Percentiles rank a stretch among this genome's conserved stretches.
Conservation (phyloP, 108 stramenopile genomes). For the Asterionellopsis glacialis region DNA sequence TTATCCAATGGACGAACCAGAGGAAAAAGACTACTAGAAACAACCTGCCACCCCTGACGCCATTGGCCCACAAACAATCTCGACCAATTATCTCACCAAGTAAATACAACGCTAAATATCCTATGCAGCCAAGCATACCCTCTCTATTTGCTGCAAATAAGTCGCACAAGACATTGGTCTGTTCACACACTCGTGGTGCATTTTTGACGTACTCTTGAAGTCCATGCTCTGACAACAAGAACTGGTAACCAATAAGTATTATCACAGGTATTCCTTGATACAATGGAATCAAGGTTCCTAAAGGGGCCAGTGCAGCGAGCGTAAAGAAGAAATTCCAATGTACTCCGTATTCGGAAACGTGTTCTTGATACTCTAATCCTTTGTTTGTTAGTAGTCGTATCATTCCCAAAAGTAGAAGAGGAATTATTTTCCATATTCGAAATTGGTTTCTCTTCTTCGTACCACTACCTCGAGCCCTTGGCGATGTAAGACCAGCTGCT, state of each 20-base stretch:
- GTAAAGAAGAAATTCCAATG: slow-evolving; percentile 99
- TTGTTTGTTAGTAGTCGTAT: slow-evolving; percentile 67
- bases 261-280: slow-evolving; percentile 16
- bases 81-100: slow-evolving; percentile 55
- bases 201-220: slow-evolving; percentile 70
- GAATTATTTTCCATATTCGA: slow-evolving; percentile 37
- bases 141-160: slow-evolving; percentile 82
- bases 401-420: slow-evolving; percentile 59
- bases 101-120: slow-evolving; percentile 63
- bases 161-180: slow-evolving; percentile 28
- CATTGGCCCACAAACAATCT: slow-evolving; percentile 31
- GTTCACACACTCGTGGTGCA: slow-evolving; percentile 39
- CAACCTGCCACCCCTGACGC: slow-evolving; percentile 11
- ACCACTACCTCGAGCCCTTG: slow-evolving; percentile 9
- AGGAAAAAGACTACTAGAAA: slow-evolving; percentile 14
- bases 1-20: slow-evolving; percentile 28
- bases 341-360: slow-evolving; percentile 96
- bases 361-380: slow-evolving; percentile 89
- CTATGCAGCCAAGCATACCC: slow-evolving; percentile 78
- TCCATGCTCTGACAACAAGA: slow-evolving; percentile 34
- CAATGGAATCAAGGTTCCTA: slow-evolving; percentile 18
- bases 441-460: background rate
- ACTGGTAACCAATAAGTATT: slow-evolving; percentile 55
- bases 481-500: slow-evolving; percentile 64
- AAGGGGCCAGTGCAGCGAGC: slow-evolving; percentile 34